Percentiles rank a stretch among this genome's conserved stretches.
Conservation (phyloP, 1,284 basidiomycete genomes). For the Malassezia slooffiae region DNA sequence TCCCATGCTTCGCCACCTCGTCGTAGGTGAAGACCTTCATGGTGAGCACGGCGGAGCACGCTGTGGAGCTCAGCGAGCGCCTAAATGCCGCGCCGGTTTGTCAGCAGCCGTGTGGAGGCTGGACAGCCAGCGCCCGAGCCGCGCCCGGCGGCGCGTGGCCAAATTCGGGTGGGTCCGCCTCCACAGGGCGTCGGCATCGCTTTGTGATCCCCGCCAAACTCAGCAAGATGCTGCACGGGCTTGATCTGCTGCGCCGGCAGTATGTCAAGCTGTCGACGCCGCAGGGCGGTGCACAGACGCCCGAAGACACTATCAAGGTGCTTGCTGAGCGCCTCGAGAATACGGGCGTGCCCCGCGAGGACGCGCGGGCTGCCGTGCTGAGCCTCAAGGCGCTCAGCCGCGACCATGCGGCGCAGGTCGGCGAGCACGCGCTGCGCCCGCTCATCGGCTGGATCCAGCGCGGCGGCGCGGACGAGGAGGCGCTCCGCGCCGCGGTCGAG, state of each 20-base stretch:
- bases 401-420: conserved; percentile 63
- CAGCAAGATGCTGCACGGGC: conserved; percentile 39
- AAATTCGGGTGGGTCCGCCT: too few species aligned
- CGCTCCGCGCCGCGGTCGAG: conserved; percentile 28
- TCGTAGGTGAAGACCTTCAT: conserved; percentile 23
- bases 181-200: too few species aligned
- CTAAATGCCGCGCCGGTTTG: too few species aligned
- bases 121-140: too few species aligned
- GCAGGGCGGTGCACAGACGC: conserved; percentile 54
- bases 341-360: conserved; percentile 49
- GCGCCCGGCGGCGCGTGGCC: too few species aligned
- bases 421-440: conserved; percentile 28
- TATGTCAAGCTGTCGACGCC: conserved; percentile 39
- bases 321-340: conserved; percentile 66
- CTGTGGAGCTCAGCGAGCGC: not conserved
- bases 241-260: conserved; percentile 40
- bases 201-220: too few species aligned
- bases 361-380: conserved; percentile 79
- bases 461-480: conserved; percentile 33
- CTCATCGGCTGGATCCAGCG: conserved; percentile 24
- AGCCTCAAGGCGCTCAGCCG: conserved; percentile 81
- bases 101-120: too few species aligned
- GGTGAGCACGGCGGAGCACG: not conserved
- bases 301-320: conserved; percentile 70
- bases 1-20: conserved; percentile 48